Base-by-base conservation (phyloP, 495 filamentous ascomycete species). In the Ramalina intermedia region DNA sequence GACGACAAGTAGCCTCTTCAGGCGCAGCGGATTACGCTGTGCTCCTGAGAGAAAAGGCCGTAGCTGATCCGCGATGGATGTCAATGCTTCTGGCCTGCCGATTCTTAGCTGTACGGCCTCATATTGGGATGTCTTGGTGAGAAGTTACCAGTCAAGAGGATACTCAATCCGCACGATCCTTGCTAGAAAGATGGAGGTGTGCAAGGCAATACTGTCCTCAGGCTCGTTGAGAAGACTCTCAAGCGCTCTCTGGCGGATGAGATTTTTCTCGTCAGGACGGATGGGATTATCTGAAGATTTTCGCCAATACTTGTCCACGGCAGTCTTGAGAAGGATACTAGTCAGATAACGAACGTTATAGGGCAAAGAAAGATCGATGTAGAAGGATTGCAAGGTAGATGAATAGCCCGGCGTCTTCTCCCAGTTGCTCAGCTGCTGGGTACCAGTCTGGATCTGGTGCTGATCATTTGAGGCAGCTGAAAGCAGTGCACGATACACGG, bases 301-400 rank as follows among this genome's bases (percentile, higher is more conserved):
- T 37, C 91, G 75, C 91, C 91, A 98, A 62, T 85, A 87, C 61
- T 83, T 87, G 57, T 96, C 90, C 58, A 95, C 85, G 23, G 87
- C 91, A 62, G 96, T 94, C 61, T 96, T 96, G 47, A 98, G 68
- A 58, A 93, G 85, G 51, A 95, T 96, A 44, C 95, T 79, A 16
- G 87, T 79, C n/a, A 94, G 75, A 61, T 91, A 85, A 44, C 91
- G 82, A 38, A 86, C 73, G 55, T 89, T 80, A 13, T 71, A 57
- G 11, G 87, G 85, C 1, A 89, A 67, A 5, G 73, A 73, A 39
- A 79, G 78, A 63, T 95, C 84, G 41, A 94, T 66, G 60, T 86
- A 95, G 6, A 82, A 73, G 48, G 81, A 76, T 82, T 93, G 57
- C 45, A 98, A 70, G 37, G 79, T 69, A n/a, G 75, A 68, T 63